Base-by-base conservation (phyloP, 2,329 filamentous ascomycete species). In the Exserohilum turcica region DNA sequence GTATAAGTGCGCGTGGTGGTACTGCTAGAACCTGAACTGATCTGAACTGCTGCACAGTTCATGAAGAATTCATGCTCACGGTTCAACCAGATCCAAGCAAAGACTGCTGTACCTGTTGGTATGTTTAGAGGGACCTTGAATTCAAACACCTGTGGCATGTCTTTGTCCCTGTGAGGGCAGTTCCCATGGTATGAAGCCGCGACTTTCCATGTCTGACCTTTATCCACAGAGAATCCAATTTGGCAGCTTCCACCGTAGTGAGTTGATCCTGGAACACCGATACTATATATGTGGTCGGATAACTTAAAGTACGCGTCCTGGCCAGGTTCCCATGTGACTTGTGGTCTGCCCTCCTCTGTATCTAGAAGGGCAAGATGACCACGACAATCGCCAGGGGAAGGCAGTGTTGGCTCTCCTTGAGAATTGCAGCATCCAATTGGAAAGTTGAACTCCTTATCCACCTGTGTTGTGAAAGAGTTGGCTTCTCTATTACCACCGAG, bases 1-100 rank as follows among this genome's bases (percentile, higher is more conserved):
- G 44, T 43, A 31, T 40, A 21, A 50, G 36, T 47, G 33, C 40
- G 47, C 18, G 45, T 33, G 21, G 38, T 51, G 19, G 37, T 43
- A 28, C 60, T 43, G 6, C 40, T n/a, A 44, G 16, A 18, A 27
- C 48, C 16, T 10, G 9, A 50, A 8, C 64, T 61, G 52, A 80
- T 79, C 2, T 71, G 69, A 35, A 80, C 74, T 6, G 68, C 65
- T 8, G 76, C 75, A 51, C 77, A 80, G 50, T 75, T 76, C 74
- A 77, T 77, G 54, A 74, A 75, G 57, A 76, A 73, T 55, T 79
- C 76, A 47, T 76, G 65, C 64, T 79, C 76, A 15, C 77, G 72
- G 48, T 79, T 80, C 52, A 77, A 63, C 78, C 76, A 79, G 5
- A 74, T 75, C 77, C 74, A 79, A 6, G 73, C 74, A 55, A 79